Evolutionary conservation across 2,329 filamentous ascomycete species (phyloP), one percentile per base, ranked within the genome.

Genomic region (Penicillium vulpinum): DNA sequence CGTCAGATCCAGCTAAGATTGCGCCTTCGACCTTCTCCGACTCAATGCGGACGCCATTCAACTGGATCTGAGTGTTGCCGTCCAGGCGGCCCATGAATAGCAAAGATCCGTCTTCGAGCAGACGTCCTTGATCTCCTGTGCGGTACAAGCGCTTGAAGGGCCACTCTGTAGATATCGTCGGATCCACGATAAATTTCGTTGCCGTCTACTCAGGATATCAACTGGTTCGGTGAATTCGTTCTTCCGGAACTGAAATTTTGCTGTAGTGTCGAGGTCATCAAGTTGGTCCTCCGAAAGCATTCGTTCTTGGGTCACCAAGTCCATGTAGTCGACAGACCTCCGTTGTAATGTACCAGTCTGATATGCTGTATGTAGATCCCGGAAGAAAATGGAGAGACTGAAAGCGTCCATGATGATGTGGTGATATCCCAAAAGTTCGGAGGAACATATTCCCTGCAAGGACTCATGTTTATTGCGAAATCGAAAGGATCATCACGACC

Each of bases 1-100:
- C 65, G 1, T 62, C 41, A 2, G 69, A 57, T 16, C 58, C 57
- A 2, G 58, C 13, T 1, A 75, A 11, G 33, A 78, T 68, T 15
- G 52, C 59, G 15, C 51, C 56, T 36, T 73, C 74, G 22, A 83
- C 68, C 2, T 84, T 82, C 1, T 64, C 58, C 1, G 84, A 66
- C 13, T 84, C 80, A 21, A 83, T 73, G 0, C 70, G 65, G 21
- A 73, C 57, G 8, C 69, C 70, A 21, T 58, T 57, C 2, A 72
- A 40, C 54, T 70, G 71, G 31, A 72, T 44, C 46, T 67, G 56
- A 3, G 60, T 59, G 43, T 71, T 64, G 4, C 64, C 66, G 2
- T 55, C 61, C 3, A 71, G 62, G 4, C 73, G 66, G 13, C 68
- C 69, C 2, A 59, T 33, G 33, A 68, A 59, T 2, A 65, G 26